A percentile compares a stretch with the other conserved stretches of the same genome.
phyloP scores from a whole-genome alignment of 1,139 yeast genomes.

The Magnusiomyces ingens region DNA sequence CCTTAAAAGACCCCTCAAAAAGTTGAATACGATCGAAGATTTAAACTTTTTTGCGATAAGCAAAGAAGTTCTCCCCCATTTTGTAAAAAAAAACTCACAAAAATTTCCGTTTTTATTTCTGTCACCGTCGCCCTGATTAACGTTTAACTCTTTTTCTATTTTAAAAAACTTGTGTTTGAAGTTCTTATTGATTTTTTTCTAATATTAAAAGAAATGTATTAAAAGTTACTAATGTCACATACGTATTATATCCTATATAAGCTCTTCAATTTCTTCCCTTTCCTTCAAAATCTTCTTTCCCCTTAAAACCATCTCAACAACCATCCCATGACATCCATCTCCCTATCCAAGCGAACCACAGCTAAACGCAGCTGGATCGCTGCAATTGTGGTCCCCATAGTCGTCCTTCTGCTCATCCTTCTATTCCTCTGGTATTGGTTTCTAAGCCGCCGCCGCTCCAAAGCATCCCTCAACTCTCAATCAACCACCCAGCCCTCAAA shows the following conservation, averaged over 20 bases:
- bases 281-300: not conserved
- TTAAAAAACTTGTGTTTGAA: no score
- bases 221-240: not conserved
- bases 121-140: no score
- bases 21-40: no score
- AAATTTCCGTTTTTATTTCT: no score
- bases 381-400: conserved; percentile 27
- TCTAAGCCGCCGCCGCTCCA: not conserved
- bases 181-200: not conserved
- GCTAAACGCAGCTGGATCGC: conserved; percentile 21
- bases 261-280: not conserved
- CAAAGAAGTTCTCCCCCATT: no score
- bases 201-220: not conserved
- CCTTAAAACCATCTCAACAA: not conserved
- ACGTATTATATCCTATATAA: no score
- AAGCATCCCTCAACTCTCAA: no score
- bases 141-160: no score
- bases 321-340: not conserved
- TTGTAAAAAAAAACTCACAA: no score
- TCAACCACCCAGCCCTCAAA: no score
- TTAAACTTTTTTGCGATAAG: no score
- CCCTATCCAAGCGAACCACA: not conserved
- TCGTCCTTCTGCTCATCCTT: conserved; percentile 11
- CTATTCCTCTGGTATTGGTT: not conserved
- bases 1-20: no score